Evolutionary conservation across 2,329 filamentous ascomycete species (phyloP).

Genomic region (Pseudogymnoascus sp.): DNA sequence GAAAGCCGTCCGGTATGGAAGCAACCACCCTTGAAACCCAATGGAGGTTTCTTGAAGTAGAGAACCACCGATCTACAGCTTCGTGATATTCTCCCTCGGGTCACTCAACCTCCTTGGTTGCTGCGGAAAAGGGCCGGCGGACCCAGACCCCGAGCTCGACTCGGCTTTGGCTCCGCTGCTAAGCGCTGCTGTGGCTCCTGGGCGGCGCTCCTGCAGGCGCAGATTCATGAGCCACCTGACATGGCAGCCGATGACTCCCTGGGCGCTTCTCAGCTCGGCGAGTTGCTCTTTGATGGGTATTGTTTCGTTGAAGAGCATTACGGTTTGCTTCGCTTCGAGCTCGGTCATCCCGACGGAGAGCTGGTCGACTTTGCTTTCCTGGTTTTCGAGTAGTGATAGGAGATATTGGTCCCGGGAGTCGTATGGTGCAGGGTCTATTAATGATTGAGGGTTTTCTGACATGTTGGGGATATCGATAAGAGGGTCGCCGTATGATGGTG

Average conservation of each 20-base stretch:
- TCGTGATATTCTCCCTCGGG: conserved; percentile 22
- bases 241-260: conserved; percentile 30
- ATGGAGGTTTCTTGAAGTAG: neutral
- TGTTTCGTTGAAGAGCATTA: conserved; percentile 55
- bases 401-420: conserved; percentile 39
- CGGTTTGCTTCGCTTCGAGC: conserved; percentile 52
- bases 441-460: conserved; percentile 21
- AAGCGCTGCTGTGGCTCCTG: conserved; percentile 16
- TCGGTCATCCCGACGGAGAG: conserved; percentile 51
- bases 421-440: conserved; percentile 25
- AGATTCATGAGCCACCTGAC: conserved; percentile 31
- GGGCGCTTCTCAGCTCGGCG: conserved; percentile 38
- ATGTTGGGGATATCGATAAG: conserved; percentile 22
- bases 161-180: conserved; percentile 12
- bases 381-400: conserved; percentile 41
- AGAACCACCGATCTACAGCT: conserved; percentile 14
- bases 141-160: conserved; percentile 10
- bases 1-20: neutral
- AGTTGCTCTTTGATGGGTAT: conserved; percentile 56
- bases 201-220: conserved; percentile 24
- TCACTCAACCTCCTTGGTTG: conserved; percentile 20
- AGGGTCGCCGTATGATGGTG: conserved; percentile 20
- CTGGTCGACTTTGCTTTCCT: conserved; percentile 50
- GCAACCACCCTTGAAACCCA: neutral
- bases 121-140: conserved; percentile 1